These are phyloP conservation scores for Colletotrichum eleusines DNA, from an alignment of 2,329 filamentous ascomycete species.

Conservation along the genomic window DNA sequence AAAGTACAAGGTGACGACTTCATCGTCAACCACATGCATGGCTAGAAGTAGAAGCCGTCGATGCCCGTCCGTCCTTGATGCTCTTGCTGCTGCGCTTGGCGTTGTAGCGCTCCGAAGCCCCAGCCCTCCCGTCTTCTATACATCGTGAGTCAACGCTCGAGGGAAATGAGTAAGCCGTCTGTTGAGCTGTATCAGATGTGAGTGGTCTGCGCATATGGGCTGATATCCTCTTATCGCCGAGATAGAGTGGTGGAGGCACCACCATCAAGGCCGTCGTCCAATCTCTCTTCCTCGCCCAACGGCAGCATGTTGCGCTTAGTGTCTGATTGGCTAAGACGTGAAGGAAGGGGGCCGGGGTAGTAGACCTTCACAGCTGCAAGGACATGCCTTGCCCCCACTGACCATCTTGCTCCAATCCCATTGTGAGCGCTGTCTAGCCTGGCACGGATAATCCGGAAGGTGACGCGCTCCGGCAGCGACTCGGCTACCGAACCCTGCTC, in stretches of 20 bases:
- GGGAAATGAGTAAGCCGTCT: background rate
- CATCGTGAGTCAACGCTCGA: background rate
- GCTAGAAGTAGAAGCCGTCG: background rate
- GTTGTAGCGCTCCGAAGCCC: too few relatives aligned
- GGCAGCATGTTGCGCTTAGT: constrained; percentile 10
- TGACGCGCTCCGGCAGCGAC: constrained; percentile 38
- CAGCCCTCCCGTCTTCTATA: too few relatives aligned
- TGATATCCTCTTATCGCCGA: background rate
- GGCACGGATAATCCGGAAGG: constrained; percentile 40
- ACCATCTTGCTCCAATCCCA: background rate
- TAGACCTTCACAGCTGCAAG: constrained; percentile 21
- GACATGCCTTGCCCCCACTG: constrained; percentile 23
- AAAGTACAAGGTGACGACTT: background rate
- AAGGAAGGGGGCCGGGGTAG: background rate
- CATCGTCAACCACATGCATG: background rate
- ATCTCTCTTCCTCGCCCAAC: background rate
- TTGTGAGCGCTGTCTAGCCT: constrained; percentile 2
- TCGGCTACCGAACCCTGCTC: constrained; percentile 29
- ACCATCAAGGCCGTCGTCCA: background rate
- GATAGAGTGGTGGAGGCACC: background rate
- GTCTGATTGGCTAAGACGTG: constrained; percentile 17
- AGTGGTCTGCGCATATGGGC: background rate
- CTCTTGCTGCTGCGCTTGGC: too few relatives aligned
- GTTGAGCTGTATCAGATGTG: constrained; percentile 19
- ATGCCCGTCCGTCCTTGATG: background rate